These are phyloP conservation scores for Protomyces pachydermus DNA, from an alignment of 1,139 yeast genomes.

Conservation along the genomic window DNA sequence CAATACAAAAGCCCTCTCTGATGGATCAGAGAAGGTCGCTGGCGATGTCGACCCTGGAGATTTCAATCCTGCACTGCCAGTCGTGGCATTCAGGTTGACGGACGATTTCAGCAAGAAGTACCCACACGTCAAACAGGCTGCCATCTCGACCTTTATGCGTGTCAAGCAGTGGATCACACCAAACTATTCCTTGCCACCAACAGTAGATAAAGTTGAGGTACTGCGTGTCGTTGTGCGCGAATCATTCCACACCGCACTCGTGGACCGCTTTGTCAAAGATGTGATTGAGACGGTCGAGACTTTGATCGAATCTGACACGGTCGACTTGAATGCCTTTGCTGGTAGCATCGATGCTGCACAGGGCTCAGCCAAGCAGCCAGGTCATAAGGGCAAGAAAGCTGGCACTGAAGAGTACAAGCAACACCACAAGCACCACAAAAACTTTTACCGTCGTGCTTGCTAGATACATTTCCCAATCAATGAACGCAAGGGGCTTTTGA, in stretches of 20 bases:
- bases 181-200: conserved; percentile 77
- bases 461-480: not conserved
- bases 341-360: conserved; percentile 3
- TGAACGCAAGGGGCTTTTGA: too few species aligned
- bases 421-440: conserved; percentile 22
- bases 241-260: conserved; percentile 63
- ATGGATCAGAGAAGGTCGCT: conserved; percentile 30
- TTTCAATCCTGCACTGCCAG: conserved; percentile 62
- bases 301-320: conserved; percentile 13
- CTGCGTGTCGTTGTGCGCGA: conserved; percentile 79
- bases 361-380: not conserved
- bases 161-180: conserved; percentile 85
- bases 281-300: conserved; percentile 51
- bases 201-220: conserved; percentile 53
- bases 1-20: conserved; percentile 27
- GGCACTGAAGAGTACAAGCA: conserved; percentile 14
- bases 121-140: conserved; percentile 82
- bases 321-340: conserved; percentile 24
- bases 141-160: conserved; percentile 67
- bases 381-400: conserved; percentile 15
- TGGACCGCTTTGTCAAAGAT: conserved; percentile 67
- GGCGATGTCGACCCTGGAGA: conserved; percentile 37
- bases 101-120: conserved; percentile 48
- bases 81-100: conserved; percentile 64
- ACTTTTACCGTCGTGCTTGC: conserved; percentile 20